Evolutionary conservation across 768 basidiomycete genomes (phyloP).

Genomic region (Mycena polygramma): DNA sequence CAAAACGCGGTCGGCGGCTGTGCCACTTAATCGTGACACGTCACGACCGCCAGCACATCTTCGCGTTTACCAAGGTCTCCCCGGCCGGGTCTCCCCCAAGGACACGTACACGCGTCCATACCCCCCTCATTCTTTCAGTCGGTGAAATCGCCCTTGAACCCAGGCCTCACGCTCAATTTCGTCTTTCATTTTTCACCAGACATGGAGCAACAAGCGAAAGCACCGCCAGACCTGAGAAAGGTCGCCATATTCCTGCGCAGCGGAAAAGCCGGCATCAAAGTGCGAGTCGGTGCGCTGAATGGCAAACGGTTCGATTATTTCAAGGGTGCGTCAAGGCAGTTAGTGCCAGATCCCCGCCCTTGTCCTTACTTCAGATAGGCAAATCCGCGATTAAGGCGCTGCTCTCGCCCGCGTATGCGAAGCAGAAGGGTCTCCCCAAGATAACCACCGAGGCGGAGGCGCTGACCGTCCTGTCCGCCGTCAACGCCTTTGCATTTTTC

Average conservation of each 20-base stretch:
- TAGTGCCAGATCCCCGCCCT: background rate
- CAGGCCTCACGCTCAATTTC: background rate
- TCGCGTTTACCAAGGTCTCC: conserved; percentile 9
- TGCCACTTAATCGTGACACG: background rate
- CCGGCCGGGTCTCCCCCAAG: background rate
- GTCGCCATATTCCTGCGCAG: conserved; percentile 91
- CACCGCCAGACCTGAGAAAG: conserved; percentile 83
- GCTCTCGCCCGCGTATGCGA: conserved; percentile 91
- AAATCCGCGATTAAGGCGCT: conserved; percentile 94
- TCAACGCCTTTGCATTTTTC: conserved; percentile 92
- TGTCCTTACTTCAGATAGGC: conserved; percentile 61
- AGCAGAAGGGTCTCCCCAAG: conserved; percentile 83
- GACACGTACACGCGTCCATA: conserved; percentile 29
- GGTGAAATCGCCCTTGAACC: background rate
- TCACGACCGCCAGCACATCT: conserved; percentile 22
- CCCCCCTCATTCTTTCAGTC: background rate
- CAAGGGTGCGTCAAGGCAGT: conserved; percentile 75
- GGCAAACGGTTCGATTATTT: conserved; percentile 98
- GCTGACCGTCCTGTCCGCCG: conserved; percentile 68
- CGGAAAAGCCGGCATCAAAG: conserved; percentile 89
- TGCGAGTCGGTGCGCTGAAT: conserved; percentile 89
- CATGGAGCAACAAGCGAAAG: conserved; percentile 84
- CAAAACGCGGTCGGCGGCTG: too few relatives aligned
- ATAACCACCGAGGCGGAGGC: conserved; percentile 86
- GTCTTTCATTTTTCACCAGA: conserved; percentile 41